These are phyloP conservation scores for Xanthoconium stramineum DNA, from an alignment of 768 basidiomycete species.

Conservation along the genomic window DNA sequence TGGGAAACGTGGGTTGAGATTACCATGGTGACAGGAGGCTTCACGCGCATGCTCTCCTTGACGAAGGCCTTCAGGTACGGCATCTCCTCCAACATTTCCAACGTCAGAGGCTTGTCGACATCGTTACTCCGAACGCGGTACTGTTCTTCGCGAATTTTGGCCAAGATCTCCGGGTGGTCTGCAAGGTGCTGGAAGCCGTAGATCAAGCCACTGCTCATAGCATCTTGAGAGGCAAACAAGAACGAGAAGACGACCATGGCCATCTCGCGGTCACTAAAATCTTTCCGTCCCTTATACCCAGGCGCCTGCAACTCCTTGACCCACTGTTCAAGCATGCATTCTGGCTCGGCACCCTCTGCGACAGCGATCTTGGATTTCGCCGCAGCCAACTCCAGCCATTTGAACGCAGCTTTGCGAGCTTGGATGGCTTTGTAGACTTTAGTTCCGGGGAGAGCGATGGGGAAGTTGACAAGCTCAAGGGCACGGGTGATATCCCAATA, in stretches of 20 bases:
- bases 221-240: conserved; percentile 95
- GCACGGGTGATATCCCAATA: conserved; percentile 97
- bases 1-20: not conserved
- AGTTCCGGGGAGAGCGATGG: conserved; percentile 90
- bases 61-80: conserved; percentile 88
- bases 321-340: conserved; percentile 95
- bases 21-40: conserved; percentile 97
- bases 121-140: conserved; percentile 77
- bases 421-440: conserved; percentile 94
- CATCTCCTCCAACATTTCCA: conserved; percentile 92
- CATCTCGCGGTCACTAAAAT: conserved; percentile 94
- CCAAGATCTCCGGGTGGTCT: conserved; percentile 84
- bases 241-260: conserved; percentile 96
- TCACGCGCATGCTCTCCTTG: conserved; percentile 88
- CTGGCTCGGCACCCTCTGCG: conserved; percentile 73
- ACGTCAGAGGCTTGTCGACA: conserved; percentile 68
- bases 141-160: conserved; percentile 90
- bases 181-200: conserved; percentile 96
- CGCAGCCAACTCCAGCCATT: conserved; percentile 78
- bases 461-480: conserved; percentile 98
- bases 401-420: conserved; percentile 81
- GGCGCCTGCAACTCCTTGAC: conserved; percentile 67
- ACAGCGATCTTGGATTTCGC: conserved; percentile 76
- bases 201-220: conserved; percentile 96
- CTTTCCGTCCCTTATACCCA: conserved; percentile 67